Percentiles rank a stretch among this genome's conserved stretches.
Conservation (phyloP, 805 yeast species). For the Blastobotrys terrestris region DNA sequence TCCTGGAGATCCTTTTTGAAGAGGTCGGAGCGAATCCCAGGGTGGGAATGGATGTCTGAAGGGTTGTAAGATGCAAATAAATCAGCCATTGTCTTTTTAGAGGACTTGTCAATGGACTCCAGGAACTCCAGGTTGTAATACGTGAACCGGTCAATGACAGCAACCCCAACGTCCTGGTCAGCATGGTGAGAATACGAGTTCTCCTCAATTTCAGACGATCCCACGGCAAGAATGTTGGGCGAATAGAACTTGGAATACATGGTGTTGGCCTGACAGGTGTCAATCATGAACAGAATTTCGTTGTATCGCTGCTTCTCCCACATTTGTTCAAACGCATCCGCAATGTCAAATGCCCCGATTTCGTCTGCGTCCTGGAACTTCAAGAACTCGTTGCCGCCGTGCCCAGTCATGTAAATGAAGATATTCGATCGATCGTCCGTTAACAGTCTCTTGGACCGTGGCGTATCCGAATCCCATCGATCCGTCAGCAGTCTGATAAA, state of each 20-base stretch:
- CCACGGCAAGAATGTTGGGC: conserved; percentile 88
- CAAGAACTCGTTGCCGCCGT: conserved; percentile 95
- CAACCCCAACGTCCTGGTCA: conserved; percentile 93
- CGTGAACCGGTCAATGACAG: conserved; percentile 95
- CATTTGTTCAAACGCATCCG: conserved; percentile 97
- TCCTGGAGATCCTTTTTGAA: conserved; percentile 59
- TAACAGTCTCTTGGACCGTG: conserved; percentile 80
- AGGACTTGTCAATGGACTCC: conserved; percentile 72
- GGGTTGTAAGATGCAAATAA: conserved; percentile 78
- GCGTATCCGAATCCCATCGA: conserved; percentile 92
- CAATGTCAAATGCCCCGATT: conserved; percentile 88
- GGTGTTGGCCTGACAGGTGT: conserved; percentile 97
- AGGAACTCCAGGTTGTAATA: conserved; percentile 83
- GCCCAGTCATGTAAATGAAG: conserved; percentile 94
- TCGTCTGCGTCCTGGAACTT: conserved; percentile 99
- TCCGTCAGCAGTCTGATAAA: conserved; percentile 89
- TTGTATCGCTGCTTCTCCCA: conserved; percentile 91
- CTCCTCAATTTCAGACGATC: conserved; percentile 82
- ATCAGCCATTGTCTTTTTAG: conserved; percentile 71
- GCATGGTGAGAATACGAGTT: conserved; percentile 94
- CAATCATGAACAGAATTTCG: conserved; percentile 95
- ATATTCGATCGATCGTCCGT: conserved; percentile 94
- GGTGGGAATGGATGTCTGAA: conserved; percentile 81
- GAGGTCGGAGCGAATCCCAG: conserved; percentile 85
- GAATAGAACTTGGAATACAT: conserved; percentile 91